Evolutionary conservation across 345 rosid species (phyloP).

Genomic region (Rhizophora mangle): DNA sequence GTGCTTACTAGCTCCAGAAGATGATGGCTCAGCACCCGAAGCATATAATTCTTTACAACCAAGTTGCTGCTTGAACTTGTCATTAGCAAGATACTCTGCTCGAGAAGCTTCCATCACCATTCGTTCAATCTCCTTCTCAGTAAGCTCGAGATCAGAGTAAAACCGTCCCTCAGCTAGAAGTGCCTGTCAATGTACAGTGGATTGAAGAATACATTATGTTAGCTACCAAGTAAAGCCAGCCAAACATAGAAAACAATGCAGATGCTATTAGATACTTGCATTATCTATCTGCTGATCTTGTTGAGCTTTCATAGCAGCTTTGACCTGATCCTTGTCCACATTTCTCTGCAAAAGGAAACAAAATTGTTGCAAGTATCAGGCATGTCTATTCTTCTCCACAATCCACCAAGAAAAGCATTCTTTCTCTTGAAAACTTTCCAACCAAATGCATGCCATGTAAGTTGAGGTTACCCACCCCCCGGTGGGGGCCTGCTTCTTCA

Average conservation of each 20-base stretch:
- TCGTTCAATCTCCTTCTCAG: constrained; percentile 89
- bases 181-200: constrained; percentile 48
- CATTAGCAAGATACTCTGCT: constrained; percentile 77
- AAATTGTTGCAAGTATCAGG: background rate
- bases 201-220: constrained; percentile 6
- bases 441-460: no score
- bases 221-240: constrained; percentile 1
- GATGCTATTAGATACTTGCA: constrained; percentile 22
- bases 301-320: constrained; percentile 99
- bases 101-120: constrained; percentile 98
- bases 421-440: no score
- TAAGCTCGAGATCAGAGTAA: constrained; percentile 93
- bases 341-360: constrained; percentile 53
- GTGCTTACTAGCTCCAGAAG: constrained; percentile 90
- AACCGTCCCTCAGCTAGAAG: constrained; percentile 86
- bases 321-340: constrained; percentile 86
- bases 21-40: constrained; percentile 88
- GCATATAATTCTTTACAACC: constrained; percentile 69
- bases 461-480: no score
- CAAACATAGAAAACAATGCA: background rate
- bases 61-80: constrained; percentile 60
- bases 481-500: no score
- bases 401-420: no score
- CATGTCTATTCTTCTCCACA: background rate
- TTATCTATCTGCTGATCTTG: constrained; percentile 96